These are phyloP conservation scores for Phytophthora litchii DNA, from an alignment of 352 stramenopile species.

Conservation along the genomic window DNA sequence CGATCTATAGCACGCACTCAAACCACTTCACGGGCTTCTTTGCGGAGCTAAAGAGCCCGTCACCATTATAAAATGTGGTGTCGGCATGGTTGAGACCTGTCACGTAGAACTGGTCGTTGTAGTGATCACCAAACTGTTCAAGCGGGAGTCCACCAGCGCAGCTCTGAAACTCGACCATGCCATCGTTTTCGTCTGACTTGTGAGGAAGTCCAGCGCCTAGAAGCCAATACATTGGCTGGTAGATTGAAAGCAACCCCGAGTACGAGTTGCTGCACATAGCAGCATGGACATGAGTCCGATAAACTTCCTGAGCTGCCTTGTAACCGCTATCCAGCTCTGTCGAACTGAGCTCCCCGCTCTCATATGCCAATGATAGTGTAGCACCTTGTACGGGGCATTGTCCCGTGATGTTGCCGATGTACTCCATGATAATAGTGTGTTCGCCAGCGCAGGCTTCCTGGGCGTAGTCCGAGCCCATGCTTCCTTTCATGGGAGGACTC, in stretches of 20 bases:
- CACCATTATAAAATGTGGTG: slow-evolving; percentile 63
- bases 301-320: slow-evolving; percentile 37
- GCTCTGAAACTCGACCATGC: slow-evolving; percentile 64
- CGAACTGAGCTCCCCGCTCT: slow-evolving; percentile 30
- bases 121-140: slow-evolving; percentile 44
- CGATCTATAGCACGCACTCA: slow-evolving; percentile 59
- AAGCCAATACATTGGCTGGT: slow-evolving; percentile 37
- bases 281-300: slow-evolving; percentile 36
- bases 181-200: slow-evolving; percentile 46
- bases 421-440: slow-evolving; percentile 33
- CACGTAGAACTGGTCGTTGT: slow-evolving; percentile 57
- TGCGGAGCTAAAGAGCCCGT: slow-evolving; percentile 48
- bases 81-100: slow-evolving; percentile 73
- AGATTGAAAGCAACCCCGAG: slow-evolving; percentile 43
- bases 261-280: slow-evolving; percentile 51
- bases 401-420: slow-evolving; percentile 37
- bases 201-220: slow-evolving; percentile 37
- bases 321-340: slow-evolving; percentile 31
- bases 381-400: slow-evolving; percentile 38
- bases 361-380: slow-evolving; percentile 46
- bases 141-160: slow-evolving; percentile 45
- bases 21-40: slow-evolving; percentile 79
- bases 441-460: slow-evolving; percentile 38
- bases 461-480: slow-evolving; percentile 57
- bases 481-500: slow-evolving; percentile 51